Percentiles rank a stretch among this genome's conserved stretches.
These are phyloP conservation scores for Apophysomyces variabilis DNA, from an alignment of 371 early-diverging fungal genomes.

Conservation along the genomic window DNA sequence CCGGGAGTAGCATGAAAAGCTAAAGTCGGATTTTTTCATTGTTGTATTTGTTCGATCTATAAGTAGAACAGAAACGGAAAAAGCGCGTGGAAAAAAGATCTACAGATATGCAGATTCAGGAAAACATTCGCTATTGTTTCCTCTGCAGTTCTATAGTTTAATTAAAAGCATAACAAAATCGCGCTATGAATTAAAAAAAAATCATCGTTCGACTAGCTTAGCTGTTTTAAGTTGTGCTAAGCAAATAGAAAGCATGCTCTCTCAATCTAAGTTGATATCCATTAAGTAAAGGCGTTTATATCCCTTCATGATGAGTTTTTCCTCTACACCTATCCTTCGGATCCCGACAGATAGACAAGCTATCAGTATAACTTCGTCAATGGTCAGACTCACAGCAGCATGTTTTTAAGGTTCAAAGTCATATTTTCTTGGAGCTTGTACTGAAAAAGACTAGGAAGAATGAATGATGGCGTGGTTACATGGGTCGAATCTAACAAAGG, in stretches of 20 bases:
- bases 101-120: not conserved
- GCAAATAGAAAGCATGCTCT: too few species aligned
- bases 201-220: too few species aligned
- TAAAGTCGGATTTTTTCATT: conserved; percentile 6
- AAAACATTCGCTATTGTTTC: not conserved
- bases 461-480: conserved; percentile 92
- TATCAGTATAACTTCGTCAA: conserved; percentile 70
- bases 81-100: conserved; percentile 1
- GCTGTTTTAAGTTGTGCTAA: too few species aligned
- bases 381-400: conserved; percentile 48
- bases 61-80: conserved; percentile 1
- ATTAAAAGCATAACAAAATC: too few species aligned
- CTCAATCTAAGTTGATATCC: too few species aligned
- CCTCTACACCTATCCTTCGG: not conserved
- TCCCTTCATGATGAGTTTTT: too few species aligned
- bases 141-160: too few species aligned
- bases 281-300: too few species aligned
- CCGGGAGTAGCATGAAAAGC: not conserved
- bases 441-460: conserved; percentile 93
- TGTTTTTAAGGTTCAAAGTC: conserved; percentile 51
- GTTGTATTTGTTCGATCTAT: not conserved
- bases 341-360: conserved; percentile 50
- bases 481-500: conserved; percentile 97
- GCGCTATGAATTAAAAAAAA: too few species aligned
- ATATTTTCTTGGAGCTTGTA: conserved; percentile 66